Base-by-base conservation (phyloP, 2,329 filamentous ascomycete species). In the Verticillium tricorpus region DNA sequence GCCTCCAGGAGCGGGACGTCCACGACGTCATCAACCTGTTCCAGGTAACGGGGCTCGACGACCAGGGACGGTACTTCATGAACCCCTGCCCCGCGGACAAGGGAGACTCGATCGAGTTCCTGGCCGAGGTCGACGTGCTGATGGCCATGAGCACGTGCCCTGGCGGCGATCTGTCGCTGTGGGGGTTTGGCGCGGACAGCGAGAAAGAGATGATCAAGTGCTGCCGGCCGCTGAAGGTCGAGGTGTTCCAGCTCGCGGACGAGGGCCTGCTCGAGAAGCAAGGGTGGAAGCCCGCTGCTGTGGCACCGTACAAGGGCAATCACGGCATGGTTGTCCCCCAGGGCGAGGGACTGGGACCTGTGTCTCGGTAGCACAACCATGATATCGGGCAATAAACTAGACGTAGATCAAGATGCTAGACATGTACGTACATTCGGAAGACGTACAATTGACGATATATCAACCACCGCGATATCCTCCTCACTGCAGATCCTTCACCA, bases 1-100 rank as follows among this genome's bases (percentile, higher is more conserved):
- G 90, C 0, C 73, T 95, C 52, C 82, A 79, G 5, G 92, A 95
- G 74, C 78, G 80, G 34, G 91, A 95, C 70, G 86, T 95, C 1
- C 92, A 96, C 69, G 91, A 96, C 72, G 91, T 96, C 0, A 81
- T 96, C 60, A 96, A 96, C 69, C 80, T 96, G 3, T 95, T 96
- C 71, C 92, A 96, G 73, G 90, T 93, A 7, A 95, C 92, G 0
- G 91, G 91, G 0, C 72, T 95, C 56, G 89, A 95, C 68, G 79
- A 84, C 60, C 70, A 88, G 63, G 91, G 90, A 0, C 83, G 86
- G 59, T 94, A 93, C 67, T 93, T 91, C 64, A 96, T 96, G 83
- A 86, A 81, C 62, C 82, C 85, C 0, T 84, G 81, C 62, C 85
- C 85, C 0, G 85, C 85, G 0, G 72, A 76, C 60, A 67, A 73